Evolutionary conservation across 2,329 filamentous ascomycete species (phyloP), one percentile per base, ranked within the genome.

Genomic region (Pestalotiopsis sp.): DNA sequence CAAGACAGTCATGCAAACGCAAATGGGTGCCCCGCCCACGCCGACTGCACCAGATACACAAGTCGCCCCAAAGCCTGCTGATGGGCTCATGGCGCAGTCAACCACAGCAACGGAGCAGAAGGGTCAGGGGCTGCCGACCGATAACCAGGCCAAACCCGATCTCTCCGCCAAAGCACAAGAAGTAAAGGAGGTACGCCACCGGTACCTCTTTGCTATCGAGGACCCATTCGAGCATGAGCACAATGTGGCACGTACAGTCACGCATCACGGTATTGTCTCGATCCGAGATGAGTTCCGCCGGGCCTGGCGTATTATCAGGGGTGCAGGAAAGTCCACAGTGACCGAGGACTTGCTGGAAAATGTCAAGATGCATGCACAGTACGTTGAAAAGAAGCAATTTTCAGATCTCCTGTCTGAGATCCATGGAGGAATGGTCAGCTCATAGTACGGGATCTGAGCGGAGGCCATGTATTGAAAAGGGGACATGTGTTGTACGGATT

Each of bases 171-270:
- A 81, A 65, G 71, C 77, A 12, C 76, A 76, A 4, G 84, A 86
- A 39, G 75, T 87, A 65, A 93, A 92, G 73, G 92, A 94, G 75
- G 86, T 95, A 14, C 89, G 92, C 2, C 89, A 94, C 75, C 89
- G 94, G 13, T 97, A 94, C 78, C 86, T 97, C 4, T 92, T 97
- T 72, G 93, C 94, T 39, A 95, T 98, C 70, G 95, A 97, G 77
- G 95, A 97, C 78, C 95, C 95, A 0, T 97, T 97, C 75, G 94
- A 97, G 81, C 81, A 90, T 2, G 91, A 94, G 56, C 94, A 97
- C 80, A 98, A 97, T 74, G 92, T 97, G 41, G 95, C 93, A 3
- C 86, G 94, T 64, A 97, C 94, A 0, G 94, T 97, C 1, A 94
- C 92, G 6, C 92, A 95, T 75, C 88, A 90, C 70, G 94, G 94